phyloP scores from a whole-genome alignment of 257 asterid genomes.

The Striga asiatica region DNA sequence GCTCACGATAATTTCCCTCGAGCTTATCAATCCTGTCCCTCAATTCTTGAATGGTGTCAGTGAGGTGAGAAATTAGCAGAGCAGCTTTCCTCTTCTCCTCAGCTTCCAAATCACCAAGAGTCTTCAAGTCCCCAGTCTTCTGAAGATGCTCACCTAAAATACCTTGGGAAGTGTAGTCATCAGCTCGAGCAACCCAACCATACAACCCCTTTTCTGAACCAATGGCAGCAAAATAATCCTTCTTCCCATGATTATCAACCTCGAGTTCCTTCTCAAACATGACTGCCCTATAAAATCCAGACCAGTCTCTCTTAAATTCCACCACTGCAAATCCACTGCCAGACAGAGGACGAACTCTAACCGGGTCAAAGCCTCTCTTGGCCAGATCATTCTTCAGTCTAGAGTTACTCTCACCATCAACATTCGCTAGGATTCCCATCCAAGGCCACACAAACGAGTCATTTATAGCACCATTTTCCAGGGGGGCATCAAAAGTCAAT shows the following conservation, averaged over 20 bases:
- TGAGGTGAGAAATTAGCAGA: constrained; percentile 31
- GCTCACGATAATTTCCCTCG: constrained; percentile 5
- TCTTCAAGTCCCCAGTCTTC: constrained; percentile 62
- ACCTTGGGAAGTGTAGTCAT: constrained; percentile 34
- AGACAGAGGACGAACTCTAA: constrained; percentile 26
- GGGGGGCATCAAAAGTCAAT: constrained; percentile 17
- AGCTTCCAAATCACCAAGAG: constrained; percentile 34
- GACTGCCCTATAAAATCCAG: constrained; percentile 39
- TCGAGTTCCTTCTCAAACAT: constrained; percentile 54
- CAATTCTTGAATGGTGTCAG: constrained; percentile 29
- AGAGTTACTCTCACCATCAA: constrained; percentile 19
- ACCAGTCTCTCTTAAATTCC: constrained; percentile 47
- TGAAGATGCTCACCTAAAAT: constrained; percentile 39
- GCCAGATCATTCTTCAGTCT: constrained; percentile 27
- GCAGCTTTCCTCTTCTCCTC: constrained; percentile 37
- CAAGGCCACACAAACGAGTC: constrained; percentile 49
- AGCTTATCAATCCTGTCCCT: constrained; percentile 29
- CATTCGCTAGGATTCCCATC: constrained; percentile 48
- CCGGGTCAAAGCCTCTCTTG: constrained; percentile 33
- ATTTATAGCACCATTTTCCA: constrained; percentile 3
- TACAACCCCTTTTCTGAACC: constrained; percentile 12
- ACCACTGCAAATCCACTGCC: constrained; percentile 28
- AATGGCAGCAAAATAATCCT: constrained; percentile 18
- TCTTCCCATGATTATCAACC: constrained; percentile 34
- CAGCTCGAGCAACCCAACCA: constrained; percentile 67